Conservation (phyloP, 495 filamentous ascomycete genomes). For the Choiromyces venosus region DNA sequence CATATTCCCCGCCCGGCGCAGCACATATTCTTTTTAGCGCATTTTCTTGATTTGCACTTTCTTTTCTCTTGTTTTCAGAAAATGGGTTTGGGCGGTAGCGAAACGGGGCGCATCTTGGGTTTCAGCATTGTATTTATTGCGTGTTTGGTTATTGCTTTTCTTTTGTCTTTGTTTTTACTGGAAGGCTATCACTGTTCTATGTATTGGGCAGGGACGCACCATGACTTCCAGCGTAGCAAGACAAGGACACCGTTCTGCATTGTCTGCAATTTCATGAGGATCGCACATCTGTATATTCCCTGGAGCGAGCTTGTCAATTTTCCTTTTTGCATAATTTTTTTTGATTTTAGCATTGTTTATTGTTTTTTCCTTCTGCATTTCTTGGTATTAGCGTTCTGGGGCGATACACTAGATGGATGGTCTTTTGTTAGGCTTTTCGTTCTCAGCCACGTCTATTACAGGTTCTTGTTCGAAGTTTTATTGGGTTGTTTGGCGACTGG, state of each 20-base stretch:
- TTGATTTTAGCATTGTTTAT: background rate
- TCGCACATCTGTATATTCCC: background rate
- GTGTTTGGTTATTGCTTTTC: conserved; percentile 23
- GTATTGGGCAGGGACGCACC: conserved; percentile 16
- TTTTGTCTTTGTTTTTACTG: conserved; percentile 18
- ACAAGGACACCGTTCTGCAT: conserved; percentile 4
- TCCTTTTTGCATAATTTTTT: conserved; percentile 28
- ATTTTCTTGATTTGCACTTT: conserved; percentile 6
- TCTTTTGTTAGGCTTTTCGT: background rate
- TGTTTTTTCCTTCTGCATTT: background rate
- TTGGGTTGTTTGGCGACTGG: background rate
- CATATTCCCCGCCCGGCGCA: conserved; percentile 7
- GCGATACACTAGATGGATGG: background rate
- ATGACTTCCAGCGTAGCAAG: conserved; percentile 16
- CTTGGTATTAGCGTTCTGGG: background rate
- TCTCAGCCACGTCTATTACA: background rate
- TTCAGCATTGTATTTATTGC: conserved; percentile 28
- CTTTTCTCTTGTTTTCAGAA: conserved; percentile 20
- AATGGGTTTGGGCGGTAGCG: conserved; percentile 18
- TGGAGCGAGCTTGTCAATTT: conserved; percentile 12
- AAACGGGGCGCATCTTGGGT: conserved; percentile 30
- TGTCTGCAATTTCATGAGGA: background rate
- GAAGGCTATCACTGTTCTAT: conserved; percentile 9
- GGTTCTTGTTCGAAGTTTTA: background rate
- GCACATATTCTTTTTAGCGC: conserved; percentile 27